phyloP scores from a whole-genome alignment of 306 rosid genomes.

The Amphicarpaea edgeworthii region DNA sequence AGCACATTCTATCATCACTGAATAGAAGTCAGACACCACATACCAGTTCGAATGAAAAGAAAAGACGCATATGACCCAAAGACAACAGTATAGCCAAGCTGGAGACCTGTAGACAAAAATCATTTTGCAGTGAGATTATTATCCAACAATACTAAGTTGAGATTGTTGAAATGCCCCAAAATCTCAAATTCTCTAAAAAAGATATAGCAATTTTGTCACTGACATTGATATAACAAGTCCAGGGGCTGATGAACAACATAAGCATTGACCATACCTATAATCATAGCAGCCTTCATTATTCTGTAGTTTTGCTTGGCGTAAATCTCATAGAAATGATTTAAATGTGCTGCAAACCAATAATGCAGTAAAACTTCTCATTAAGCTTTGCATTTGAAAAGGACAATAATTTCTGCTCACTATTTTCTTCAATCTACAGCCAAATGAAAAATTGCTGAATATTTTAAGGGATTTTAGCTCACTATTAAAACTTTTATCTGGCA shows the following conservation, averaged over 20 bases:
- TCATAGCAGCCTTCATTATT: constrained; percentile 64
- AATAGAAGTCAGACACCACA: constrained; percentile 35
- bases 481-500: constrained; percentile 29
- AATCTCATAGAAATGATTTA: constrained; percentile 88
- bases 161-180: constrained; percentile 29
- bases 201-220: not conserved
- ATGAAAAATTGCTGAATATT: constrained; percentile 31
- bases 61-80: constrained; percentile 97
- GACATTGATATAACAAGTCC: constrained; percentile 23
- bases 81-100: constrained; percentile 91
- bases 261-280: constrained; percentile 63
- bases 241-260: constrained; percentile 31
- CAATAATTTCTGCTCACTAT: not conserved
- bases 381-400: constrained; percentile 29
- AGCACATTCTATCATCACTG: not conserved
- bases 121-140: constrained; percentile 30
- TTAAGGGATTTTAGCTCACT: constrained; percentile 8
- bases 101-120: constrained; percentile 68
- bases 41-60: constrained; percentile 93
- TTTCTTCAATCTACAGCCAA: constrained; percentile 29
- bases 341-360: constrained; percentile 77
- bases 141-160: constrained; percentile 36
- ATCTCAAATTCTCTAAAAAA: constrained; percentile 8
- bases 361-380: constrained; percentile 38
- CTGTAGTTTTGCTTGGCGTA: constrained; percentile 73